Evolutionary conservation across 345 rosid species (phyloP).

Genomic region (Geranium rotundifolium): DNA sequence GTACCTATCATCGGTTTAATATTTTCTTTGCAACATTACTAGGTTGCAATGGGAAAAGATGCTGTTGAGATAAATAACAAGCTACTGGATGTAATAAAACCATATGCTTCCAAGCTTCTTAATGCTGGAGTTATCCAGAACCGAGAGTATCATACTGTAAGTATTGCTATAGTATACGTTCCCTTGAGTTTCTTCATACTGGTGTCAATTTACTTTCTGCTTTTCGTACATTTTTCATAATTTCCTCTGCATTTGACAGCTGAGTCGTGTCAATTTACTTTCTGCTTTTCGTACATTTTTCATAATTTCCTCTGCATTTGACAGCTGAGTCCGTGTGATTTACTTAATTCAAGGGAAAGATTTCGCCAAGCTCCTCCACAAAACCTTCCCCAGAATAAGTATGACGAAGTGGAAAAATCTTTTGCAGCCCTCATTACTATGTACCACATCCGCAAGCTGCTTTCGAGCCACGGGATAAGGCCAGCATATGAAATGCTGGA

Average conservation of each 20-base stretch:
- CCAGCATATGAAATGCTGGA: conserved; percentile 95
- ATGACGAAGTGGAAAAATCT: conserved; percentile 66
- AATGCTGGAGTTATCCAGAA: conserved; percentile 45
- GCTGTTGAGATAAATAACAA: conserved; percentile 49
- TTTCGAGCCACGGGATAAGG: conserved; percentile 90
- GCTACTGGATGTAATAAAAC: conserved; percentile 60
- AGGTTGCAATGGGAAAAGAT: conserved; percentile 88
- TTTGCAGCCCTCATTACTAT: conserved; percentile 82
- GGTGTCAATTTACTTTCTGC: no score
- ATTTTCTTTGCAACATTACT: conserved; percentile 14
- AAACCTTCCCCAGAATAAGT: conserved; percentile 54
- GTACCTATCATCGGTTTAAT: conserved; percentile 1
- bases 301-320: conserved; percentile 5
- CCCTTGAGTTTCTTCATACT: background rate
- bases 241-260: conserved; percentile 29
- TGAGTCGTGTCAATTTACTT: conserved; percentile 53
- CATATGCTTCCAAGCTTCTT: conserved; percentile 55
- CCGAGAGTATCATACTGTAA: conserved; percentile 77
- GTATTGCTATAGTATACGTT: conserved; percentile 14
- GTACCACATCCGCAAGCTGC: conserved; percentile 82
- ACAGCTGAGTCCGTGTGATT: conserved; percentile 83
- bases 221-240: no score
- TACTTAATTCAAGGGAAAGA: conserved; percentile 79
- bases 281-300: no score
- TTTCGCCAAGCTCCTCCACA: conserved; percentile 83